Evolutionary conservation across 1,139 yeast genomes (phyloP).

Genomic region (Pichia sp.): DNA sequence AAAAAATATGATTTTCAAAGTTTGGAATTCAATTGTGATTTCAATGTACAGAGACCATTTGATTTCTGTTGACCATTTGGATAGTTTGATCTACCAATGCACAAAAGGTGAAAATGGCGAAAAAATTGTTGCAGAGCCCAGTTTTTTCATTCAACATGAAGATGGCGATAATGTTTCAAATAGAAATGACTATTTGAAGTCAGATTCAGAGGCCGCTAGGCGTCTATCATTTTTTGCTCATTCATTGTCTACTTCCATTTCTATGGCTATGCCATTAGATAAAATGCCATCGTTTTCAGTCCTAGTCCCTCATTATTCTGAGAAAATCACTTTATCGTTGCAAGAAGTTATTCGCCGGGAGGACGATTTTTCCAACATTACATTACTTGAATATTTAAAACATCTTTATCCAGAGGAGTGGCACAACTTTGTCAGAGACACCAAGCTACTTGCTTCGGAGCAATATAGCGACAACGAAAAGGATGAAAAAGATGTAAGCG

Average conservation of each 20-base stretch:
- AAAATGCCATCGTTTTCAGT: constrained; percentile 99
- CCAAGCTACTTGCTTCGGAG: constrained; percentile 97
- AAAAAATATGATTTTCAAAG: constrained; percentile 41
- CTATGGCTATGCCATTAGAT: constrained; percentile 97
- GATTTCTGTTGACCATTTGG: constrained; percentile 96
- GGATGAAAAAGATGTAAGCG: constrained; percentile 72
- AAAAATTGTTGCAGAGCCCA: constrained; percentile 96
- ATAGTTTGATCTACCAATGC: constrained; percentile 92
- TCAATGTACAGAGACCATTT: constrained; percentile 63
- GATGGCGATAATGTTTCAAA: constrained; percentile 42
- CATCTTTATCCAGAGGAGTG: constrained; percentile 98
- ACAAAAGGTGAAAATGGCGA: constrained; percentile 87
- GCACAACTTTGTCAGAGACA: constrained; percentile 98
- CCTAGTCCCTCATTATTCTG: constrained; percentile 95
- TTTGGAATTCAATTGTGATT: constrained; percentile 52
- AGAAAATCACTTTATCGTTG: constrained; percentile 88
- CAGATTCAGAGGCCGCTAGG: constrained; percentile 92
- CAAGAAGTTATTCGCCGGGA: constrained; percentile 98
- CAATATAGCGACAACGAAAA: constrained; percentile 51
- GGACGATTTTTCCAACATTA: constrained; percentile 96
- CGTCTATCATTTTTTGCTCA: constrained; percentile 99
- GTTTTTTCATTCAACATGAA: constrained; percentile 96
- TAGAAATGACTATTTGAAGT: constrained; percentile 9
- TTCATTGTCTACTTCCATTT: constrained; percentile 95
- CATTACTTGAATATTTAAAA: constrained; percentile 90